Evolutionary conservation across 495 filamentous ascomycete genomes (phyloP).

Genomic region (Diplogelasinospora grovesii): DNA sequence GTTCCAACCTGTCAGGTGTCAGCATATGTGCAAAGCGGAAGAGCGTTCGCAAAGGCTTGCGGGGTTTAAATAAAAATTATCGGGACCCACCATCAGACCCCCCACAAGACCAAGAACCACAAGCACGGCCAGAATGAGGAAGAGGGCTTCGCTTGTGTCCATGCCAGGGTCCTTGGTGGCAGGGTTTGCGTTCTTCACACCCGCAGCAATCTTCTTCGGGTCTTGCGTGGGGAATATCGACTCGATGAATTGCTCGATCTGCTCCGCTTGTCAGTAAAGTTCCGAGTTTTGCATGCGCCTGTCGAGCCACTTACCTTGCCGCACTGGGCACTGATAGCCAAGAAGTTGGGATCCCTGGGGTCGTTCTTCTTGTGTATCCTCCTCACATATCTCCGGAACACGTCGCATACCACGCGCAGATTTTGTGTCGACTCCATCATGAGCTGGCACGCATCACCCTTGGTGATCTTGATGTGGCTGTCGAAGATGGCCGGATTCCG

Average conservation of each 20-base stretch:
- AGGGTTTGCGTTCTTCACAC: conserved; percentile 15
- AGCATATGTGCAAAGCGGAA: too few species aligned
- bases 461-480: conserved; percentile 90
- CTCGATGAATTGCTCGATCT: conserved; percentile 98
- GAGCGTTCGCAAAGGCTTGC: background rate
- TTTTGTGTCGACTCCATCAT: conserved; percentile 94
- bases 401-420: conserved; percentile 65
- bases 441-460: conserved; percentile 83
- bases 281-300: background rate
- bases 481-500: conserved; percentile 84
- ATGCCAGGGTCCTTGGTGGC: conserved; percentile 19
- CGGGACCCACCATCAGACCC: conserved; percentile 37
- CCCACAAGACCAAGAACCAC: conserved; percentile 31
- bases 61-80: background rate
- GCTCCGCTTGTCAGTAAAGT: conserved; percentile 6
- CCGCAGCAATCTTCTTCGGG: conserved; percentile 37
- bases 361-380: conserved; percentile 92
- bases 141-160: conserved; percentile 29
- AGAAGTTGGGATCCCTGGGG: conserved; percentile 85
- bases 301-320: conserved; percentile 66
- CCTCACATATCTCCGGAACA: conserved; percentile 69
- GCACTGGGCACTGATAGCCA: conserved; percentile 86
- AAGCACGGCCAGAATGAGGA: conserved; percentile 28
- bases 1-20: conserved; percentile 47
- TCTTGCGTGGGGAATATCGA: conserved; percentile 74